Evolutionary conservation across 2,329 filamentous ascomycete species (phyloP).

Genomic region (Exophiala oligosperma): DNA sequence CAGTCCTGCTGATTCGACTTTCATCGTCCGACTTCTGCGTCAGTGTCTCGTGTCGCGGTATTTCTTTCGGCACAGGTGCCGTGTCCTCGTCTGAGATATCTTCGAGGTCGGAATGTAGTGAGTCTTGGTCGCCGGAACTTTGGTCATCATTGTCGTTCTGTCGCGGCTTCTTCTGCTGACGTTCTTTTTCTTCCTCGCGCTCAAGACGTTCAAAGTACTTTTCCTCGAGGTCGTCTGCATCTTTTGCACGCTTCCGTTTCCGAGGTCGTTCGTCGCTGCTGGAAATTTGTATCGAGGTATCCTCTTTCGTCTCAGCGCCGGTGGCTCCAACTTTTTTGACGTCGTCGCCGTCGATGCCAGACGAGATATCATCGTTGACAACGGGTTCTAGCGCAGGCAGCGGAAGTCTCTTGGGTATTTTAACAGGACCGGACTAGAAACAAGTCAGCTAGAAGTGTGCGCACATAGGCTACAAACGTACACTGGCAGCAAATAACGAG

Average conservation of each 20-base stretch:
- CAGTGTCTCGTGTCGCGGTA: conserved; percentile 43
- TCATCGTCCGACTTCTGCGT: conserved; percentile 34
- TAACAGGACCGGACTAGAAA: conserved; percentile 36
- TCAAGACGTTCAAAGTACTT: conserved; percentile 29
- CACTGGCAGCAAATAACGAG: conserved; percentile 71
- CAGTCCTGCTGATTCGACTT: conserved; percentile 83
- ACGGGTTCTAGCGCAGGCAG: conserved; percentile 23
- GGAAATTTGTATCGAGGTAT: background rate
- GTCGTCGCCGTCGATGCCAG: conserved; percentile 23
- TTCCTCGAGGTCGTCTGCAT: conserved; percentile 25
- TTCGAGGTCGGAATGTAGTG: conserved; percentile 29
- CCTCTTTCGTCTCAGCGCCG: no score
- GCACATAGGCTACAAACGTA: conserved; percentile 46
- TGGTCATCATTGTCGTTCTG: conserved; percentile 34
- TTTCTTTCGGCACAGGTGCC: conserved; percentile 24
- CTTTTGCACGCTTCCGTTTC: conserved; percentile 38
- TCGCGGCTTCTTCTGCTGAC: conserved; percentile 36
- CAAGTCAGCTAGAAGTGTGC: conserved; percentile 2
- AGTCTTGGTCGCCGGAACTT: conserved; percentile 36
- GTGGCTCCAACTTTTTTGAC: no score
- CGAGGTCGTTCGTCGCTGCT: conserved; percentile 13
- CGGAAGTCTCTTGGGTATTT: conserved; percentile 34
- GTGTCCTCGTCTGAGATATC: conserved; percentile 26
- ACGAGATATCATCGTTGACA: conserved; percentile 3
- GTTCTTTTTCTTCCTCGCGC: conserved; percentile 31